Evolutionary conservation across 352 stramenopile species (phyloP).

Genomic region (Phytophthora palmivora): DNA sequence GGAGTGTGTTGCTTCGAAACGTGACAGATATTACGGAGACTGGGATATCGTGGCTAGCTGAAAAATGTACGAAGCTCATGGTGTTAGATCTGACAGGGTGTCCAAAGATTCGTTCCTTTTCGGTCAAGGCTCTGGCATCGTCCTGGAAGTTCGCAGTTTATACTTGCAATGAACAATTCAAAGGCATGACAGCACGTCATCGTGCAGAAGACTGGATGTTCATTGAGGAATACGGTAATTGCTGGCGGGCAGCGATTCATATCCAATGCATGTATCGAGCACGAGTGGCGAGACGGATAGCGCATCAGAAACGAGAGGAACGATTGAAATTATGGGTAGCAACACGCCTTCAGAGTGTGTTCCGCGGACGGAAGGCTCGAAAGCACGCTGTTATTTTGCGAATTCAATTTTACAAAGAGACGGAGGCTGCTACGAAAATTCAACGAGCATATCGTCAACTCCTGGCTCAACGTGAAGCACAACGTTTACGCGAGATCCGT

Average conservation of each 20-base stretch:
- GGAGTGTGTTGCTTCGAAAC: constrained; percentile 72
- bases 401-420: constrained; percentile 63
- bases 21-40: constrained; percentile 76
- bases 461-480: constrained; percentile 17
- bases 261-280: constrained; percentile 79
- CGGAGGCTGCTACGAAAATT: constrained; percentile 60
- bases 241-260: constrained; percentile 64
- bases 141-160: constrained; percentile 72
- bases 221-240: constrained; percentile 88
- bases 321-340: constrained; percentile 60
- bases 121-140: constrained; percentile 59
- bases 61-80: constrained; percentile 69
- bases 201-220: constrained; percentile 82
- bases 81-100: constrained; percentile 73
- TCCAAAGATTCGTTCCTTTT: constrained; percentile 48
- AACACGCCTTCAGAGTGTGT: constrained; percentile 69
- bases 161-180: constrained; percentile 57
- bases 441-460: constrained; percentile 51
- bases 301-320: constrained; percentile 56
- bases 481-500: constrained; percentile 22
- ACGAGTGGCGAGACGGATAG: constrained; percentile 49
- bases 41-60: constrained; percentile 86
- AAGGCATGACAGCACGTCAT: constrained; percentile 77
- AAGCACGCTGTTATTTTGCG: constrained; percentile 49
- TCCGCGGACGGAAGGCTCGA: constrained; percentile 63